Conservation (phyloP, 805 yeast species). For the Metschnikowia sp. region DNA sequence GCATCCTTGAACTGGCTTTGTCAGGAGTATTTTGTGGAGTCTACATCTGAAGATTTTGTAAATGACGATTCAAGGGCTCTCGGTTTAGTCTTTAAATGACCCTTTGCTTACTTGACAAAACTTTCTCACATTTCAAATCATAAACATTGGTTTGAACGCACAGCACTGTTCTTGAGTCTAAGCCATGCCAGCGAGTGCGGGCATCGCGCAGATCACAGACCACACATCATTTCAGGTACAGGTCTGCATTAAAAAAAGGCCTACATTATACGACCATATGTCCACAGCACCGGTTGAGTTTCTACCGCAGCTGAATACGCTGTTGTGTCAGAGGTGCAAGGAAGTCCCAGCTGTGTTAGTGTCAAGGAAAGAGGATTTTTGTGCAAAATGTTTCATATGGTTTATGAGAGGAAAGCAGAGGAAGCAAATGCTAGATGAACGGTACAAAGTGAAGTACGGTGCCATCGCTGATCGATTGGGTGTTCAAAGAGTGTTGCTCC, state of each 20-base stretch:
- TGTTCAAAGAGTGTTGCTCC: conserved; percentile 49
- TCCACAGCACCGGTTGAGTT: conserved; percentile 14
- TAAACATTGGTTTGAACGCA: too few relatives aligned
- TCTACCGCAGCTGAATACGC: conserved; percentile 4
- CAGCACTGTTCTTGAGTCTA: too few relatives aligned
- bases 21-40: too few relatives aligned
- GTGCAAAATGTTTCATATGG: conserved; percentile 63
- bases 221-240: neutral
- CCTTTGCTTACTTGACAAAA: too few relatives aligned
- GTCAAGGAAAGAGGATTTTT: conserved; percentile 64
- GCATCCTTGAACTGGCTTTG: too few relatives aligned
- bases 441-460: conserved; percentile 67
- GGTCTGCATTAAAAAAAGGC: neutral
- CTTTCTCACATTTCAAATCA: too few relatives aligned
- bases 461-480: conserved; percentile 30
- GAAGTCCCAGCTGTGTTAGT: conserved; percentile 37
- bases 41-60: too few relatives aligned
- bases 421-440: conserved; percentile 69
- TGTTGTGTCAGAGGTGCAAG: conserved; percentile 50
- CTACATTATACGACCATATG: conserved; percentile 7
- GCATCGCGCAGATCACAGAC: conserved; percentile 1
- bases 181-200: neutral
- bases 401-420: conserved; percentile 80
- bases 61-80: too few relatives aligned
- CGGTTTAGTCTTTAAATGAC: too few relatives aligned